phyloP scores from a whole-genome alignment of 2,329 filamentous ascomycete genomes.

The Beauveria pseudobassiana region DNA sequence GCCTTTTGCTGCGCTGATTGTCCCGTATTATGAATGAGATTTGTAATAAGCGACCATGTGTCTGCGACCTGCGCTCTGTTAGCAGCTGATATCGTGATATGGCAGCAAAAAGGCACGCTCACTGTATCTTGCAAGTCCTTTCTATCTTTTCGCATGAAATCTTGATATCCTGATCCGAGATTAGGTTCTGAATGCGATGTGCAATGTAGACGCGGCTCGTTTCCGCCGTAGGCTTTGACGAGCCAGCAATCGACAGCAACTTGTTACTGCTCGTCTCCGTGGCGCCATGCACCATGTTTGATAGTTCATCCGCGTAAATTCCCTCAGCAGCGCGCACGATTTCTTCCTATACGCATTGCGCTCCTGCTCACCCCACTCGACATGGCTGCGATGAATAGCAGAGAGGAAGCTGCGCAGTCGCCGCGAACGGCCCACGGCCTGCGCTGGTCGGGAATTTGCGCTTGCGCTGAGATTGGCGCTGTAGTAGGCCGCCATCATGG shows the following conservation, averaged over 20 bases:
- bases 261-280: neutral
- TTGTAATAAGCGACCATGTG: conserved; percentile 4
- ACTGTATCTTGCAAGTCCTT: conserved; percentile 8
- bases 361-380: conserved; percentile 10
- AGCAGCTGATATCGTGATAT: neutral
- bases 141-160: conserved; percentile 6
- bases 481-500: conserved; percentile 8
- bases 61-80: neutral
- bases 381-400: conserved; percentile 4
- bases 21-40: conserved; percentile 5
- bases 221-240: neutral
- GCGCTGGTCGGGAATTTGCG: neutral
- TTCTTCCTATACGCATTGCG: conserved; percentile 10
- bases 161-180: conserved; percentile 2
- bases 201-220: conserved; percentile 7
- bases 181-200: neutral
- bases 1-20: conserved; percentile 8
- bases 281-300: neutral
- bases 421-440: conserved; percentile 1
- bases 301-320: conserved; percentile 5
- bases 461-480: neutral
- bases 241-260: neutral
- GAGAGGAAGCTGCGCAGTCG: conserved; percentile 5
- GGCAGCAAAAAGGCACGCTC: neutral
- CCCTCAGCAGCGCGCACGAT: conserved; percentile 9